Evolutionary conservation across 2,329 filamentous ascomycete species (phyloP), one percentile per base, ranked within the genome.

Genomic region (Teratosphaeria nubilosa): DNA sequence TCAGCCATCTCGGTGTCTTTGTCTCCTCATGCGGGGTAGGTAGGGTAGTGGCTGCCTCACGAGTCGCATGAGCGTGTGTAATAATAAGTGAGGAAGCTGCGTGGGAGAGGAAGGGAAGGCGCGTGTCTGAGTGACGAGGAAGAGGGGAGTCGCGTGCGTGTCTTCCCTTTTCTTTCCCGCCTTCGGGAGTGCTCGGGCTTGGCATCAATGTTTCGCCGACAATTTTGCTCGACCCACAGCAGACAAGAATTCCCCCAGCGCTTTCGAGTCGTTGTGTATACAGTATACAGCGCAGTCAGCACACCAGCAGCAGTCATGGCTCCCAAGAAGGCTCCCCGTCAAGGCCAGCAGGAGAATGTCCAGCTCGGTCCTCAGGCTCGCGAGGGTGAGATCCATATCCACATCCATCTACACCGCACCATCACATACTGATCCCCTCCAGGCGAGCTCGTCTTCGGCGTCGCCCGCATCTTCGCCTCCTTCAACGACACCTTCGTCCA

Each of bases 391-490:
- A 48, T 77, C 14, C 53, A 34, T 11, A n/a, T 20, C 9, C 34
- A 14, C 14, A 37, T 37, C 10, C 32, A 37, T 13, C 13, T 32
- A 52, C 48, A 11, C 50, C 24, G 7, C 67, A 66, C 50, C 50
- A 56, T 50, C 58, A 55, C 55, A 53, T 56, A 58, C 56, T 57
- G 51, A 59, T 24, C 58, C 64, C 58, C 59, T 60, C 30, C 68
- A 92, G 91, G 91, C 81, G 90, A 95, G 82, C 89, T 95, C 78
- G 91, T 96, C 78, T 96, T 96, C 78, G 91, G 91, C 78, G 91
- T 96, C 81, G 91, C 91, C 77, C 90, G 91, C 78, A 96, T 96
- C 83, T 94, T 96, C 80, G 91, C 91, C 74, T 95, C 90, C 67
- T 79, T 80, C 71, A 79, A 80, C 72, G 77, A 79, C 66, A 80